Conservation (phyloP, 1,284 basidiomycete genomes). For the Trichosporon ovoides region DNA sequence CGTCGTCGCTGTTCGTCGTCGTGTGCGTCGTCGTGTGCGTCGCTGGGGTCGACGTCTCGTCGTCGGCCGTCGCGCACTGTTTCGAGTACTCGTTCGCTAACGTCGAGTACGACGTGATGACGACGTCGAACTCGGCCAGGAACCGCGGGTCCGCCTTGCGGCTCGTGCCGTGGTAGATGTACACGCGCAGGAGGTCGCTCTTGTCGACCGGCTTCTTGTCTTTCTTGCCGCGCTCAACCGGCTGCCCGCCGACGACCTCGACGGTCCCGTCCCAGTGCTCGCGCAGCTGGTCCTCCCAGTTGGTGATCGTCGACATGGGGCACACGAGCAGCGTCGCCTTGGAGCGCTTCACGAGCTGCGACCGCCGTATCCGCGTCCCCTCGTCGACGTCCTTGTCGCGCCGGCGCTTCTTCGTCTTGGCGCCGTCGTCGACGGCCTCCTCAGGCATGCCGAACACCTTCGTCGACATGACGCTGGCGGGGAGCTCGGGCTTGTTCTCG, state of each 20-base stretch:
- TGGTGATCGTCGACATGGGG: constrained; percentile 90
- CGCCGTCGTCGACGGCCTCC: constrained; percentile 13
- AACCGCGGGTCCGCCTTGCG: constrained; percentile 78
- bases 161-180: constrained; percentile 91
- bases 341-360: constrained; percentile 70
- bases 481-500: constrained; percentile 51
- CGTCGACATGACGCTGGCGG: constrained; percentile 63
- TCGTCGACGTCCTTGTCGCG: constrained; percentile 24
- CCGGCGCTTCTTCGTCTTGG: constrained; percentile 40
- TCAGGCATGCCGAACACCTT: constrained; percentile 77
- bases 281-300: constrained; percentile 97
- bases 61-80: constrained; percentile 63
- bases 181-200: constrained; percentile 60
- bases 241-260: constrained; percentile 68
- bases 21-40: constrained; percentile 23
- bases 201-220: constrained; percentile 24
- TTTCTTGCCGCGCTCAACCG: constrained; percentile 19
- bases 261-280: constrained; percentile 91
- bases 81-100: constrained; percentile 92
- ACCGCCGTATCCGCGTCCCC: constrained; percentile 54
- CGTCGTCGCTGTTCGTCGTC: constrained; percentile 40
- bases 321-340: constrained; percentile 94
- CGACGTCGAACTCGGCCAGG: constrained; percentile 89
- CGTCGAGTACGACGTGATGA: constrained; percentile 95
- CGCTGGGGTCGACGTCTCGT: constrained; percentile 34